Evolutionary conservation across 148 eudicot species (phyloP), one percentile per base, ranked within the genome.

Genomic region (Arbutus unedo): DNA sequence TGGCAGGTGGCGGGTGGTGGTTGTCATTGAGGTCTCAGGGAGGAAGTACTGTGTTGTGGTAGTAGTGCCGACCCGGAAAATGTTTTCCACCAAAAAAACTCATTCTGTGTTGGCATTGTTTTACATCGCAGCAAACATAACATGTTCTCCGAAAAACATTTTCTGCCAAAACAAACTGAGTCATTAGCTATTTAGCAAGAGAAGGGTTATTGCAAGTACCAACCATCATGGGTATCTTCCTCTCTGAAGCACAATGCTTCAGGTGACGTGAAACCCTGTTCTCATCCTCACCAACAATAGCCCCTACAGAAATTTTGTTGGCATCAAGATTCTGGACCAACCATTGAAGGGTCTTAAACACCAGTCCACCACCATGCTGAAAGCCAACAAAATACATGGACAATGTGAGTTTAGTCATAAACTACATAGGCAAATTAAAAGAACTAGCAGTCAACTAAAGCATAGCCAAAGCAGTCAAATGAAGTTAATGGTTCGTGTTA

Each of bases 301-400:
- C 87, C 67, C 90, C 98, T 5, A 76, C 70, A 71, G 88, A 85
- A 53, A 93, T 89, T 85, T 80, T 90, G 54, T 86, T 86, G 59
- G 87, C 81, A 72, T 91, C 87, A 56, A 89, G 86, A 85, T 88
- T 83, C 80, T 90, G 91, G 79, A 92, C 88, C 90, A 95, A 75
- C 88, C 89, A 80, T 55, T 90, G 97, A 44, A 93, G 88, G 77
- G 94, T 92, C 86, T 89, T 93, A 88, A 87, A 91, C 76, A 93
- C 91, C 76, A 82, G 87, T 23, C 97, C 98, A 48, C 89, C 92
- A 66, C 96, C 98, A 88, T 92, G 97, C 95, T 93, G 87, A 25
- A 66, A 81, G 70, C 18, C 71, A 83, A 84, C 71, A 76, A 81
- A 76, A 8, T 73, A 80, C 19, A 55, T 70, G 54, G 62, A 81